phyloP scores from a whole-genome alignment of 805 yeast species.

The Yarrowia deformans region DNA sequence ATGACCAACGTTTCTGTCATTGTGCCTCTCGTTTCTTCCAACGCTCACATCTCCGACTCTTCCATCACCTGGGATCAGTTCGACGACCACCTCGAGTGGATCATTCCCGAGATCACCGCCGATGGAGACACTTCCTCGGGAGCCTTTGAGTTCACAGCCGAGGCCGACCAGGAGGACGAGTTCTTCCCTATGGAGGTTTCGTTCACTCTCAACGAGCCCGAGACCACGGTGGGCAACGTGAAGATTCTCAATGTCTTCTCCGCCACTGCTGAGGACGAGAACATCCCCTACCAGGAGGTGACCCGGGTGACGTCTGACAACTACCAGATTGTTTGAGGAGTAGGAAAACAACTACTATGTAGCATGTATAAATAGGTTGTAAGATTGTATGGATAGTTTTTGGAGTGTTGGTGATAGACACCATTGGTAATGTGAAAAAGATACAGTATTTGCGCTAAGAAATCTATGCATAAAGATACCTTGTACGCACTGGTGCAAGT shows the following conservation, averaged over 20 bases:
- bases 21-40: slow-evolving; percentile 72
- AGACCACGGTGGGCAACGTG: slow-evolving; percentile 68
- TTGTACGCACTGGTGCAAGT: no score
- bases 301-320: slow-evolving; percentile 50
- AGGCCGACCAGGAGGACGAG: slow-evolving; percentile 77
- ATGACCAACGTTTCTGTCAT: slow-evolving; percentile 62
- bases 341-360: slow-evolving; percentile 6
- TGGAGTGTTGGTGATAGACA: no score
- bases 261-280: slow-evolving; percentile 58
- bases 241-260: slow-evolving; percentile 65
- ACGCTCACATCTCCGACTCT: slow-evolving; percentile 56
- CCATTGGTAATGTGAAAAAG: no score
- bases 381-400: background rate
- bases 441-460: no score
- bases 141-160: slow-evolving; percentile 79
- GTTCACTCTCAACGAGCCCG: slow-evolving; percentile 57
- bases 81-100: slow-evolving; percentile 76
- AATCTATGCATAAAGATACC: no score
- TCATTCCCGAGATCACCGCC: slow-evolving; percentile 61
- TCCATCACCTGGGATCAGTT: slow-evolving; percentile 57
- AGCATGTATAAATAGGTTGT: slow-evolving; percentile 38
- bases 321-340: slow-evolving; percentile 47
- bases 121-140: slow-evolving; percentile 63
- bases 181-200: slow-evolving; percentile 86
- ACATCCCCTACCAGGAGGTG: slow-evolving; percentile 74